Conservation (phyloP, 345 rosid species). For the Toxicodendron radicans region DNA sequence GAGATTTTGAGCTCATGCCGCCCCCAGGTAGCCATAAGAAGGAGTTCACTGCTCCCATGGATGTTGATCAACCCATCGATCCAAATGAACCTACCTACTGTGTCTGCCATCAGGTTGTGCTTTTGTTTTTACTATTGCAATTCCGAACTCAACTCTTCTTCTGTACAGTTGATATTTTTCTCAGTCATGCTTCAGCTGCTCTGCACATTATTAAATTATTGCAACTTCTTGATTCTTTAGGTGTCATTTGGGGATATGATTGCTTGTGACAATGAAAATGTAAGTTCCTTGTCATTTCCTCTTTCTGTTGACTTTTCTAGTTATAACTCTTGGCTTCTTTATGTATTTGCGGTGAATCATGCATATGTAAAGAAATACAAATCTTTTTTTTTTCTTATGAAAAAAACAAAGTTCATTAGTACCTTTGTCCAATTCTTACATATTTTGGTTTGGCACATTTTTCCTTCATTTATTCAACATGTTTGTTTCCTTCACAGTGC, state of each 20-base stretch:
- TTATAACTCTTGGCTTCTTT: slow-evolving; percentile 11
- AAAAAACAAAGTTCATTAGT: no score
- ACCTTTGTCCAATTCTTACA: neutral
- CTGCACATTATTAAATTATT: slow-evolving; percentile 11
- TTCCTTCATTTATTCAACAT: slow-evolving; percentile 4
- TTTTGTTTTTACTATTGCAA: slow-evolving; percentile 11
- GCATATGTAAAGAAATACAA: neutral
- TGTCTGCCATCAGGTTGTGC: slow-evolving; percentile 93
- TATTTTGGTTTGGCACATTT: neutral
- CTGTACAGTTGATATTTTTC: neutral
- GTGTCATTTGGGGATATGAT: slow-evolving; percentile 99
- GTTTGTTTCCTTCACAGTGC: slow-evolving; percentile 51
- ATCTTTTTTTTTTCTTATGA: neutral
- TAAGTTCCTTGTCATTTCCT: slow-evolving; percentile 38
- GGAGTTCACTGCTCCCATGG: slow-evolving; percentile 58
- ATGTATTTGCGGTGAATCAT: neutral
- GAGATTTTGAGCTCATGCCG: slow-evolving; percentile 98
- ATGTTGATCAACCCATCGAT: slow-evolving; percentile 88
- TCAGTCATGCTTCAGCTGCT: slow-evolving; percentile 7
- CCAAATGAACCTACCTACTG: slow-evolving; percentile 99
- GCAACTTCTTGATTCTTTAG: slow-evolving; percentile 36
- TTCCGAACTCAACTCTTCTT: slow-evolving; percentile 14
- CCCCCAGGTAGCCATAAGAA: slow-evolving; percentile 91
- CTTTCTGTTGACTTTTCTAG: neutral
- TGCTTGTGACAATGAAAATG: slow-evolving; percentile 97